A percentile compares a stretch with the other conserved stretches of the same genome.
phyloP scores from a whole-genome alignment of 2,329 filamentous ascomycete genomes.

The Sporothrix sp. region DNA sequence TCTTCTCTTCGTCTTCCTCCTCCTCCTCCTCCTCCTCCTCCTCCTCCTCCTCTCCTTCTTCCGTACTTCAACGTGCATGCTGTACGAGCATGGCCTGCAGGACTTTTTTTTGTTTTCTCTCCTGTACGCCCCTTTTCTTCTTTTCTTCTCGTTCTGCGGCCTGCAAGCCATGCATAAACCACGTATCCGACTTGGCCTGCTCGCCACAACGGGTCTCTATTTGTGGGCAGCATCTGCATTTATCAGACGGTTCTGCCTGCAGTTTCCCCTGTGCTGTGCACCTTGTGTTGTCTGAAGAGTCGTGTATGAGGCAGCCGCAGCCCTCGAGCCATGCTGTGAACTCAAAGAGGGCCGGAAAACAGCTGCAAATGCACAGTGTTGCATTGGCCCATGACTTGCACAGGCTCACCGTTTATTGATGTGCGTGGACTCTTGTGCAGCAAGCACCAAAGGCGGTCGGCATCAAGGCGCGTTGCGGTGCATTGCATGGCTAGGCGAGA shows the following conservation, averaged over 20 bases:
- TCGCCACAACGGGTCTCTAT: constrained; percentile 5
- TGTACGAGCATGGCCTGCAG: not conserved
- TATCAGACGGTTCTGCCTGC: constrained; percentile 8
- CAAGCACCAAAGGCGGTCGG: not conserved
- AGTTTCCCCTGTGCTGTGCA: not conserved
- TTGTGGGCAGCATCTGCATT: constrained; percentile 1
- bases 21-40: too few species aligned
- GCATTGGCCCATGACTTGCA: constrained; percentile 15
- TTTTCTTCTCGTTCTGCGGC: not conserved
- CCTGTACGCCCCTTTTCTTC: not conserved
- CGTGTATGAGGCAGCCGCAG: not conserved
- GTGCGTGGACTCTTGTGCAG: not conserved
- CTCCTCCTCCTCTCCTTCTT: not conserved
- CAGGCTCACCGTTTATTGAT: constrained; percentile 1
- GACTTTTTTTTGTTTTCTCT: not conserved
- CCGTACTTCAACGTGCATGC: not conserved
- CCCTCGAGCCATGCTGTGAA: not conserved
- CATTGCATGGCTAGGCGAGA: not conserved
- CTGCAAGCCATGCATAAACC: constrained; percentile 2
- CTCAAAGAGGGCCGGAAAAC: not conserved
- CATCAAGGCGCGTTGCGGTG: not conserved
- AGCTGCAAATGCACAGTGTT: not conserved
- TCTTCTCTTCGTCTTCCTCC: not conserved
- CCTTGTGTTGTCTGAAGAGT: not conserved
- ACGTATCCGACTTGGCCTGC: constrained; percentile 9